phyloP scores from a whole-genome alignment of 2,329 filamentous ascomycete genomes.

The Penicillium paneum region DNA sequence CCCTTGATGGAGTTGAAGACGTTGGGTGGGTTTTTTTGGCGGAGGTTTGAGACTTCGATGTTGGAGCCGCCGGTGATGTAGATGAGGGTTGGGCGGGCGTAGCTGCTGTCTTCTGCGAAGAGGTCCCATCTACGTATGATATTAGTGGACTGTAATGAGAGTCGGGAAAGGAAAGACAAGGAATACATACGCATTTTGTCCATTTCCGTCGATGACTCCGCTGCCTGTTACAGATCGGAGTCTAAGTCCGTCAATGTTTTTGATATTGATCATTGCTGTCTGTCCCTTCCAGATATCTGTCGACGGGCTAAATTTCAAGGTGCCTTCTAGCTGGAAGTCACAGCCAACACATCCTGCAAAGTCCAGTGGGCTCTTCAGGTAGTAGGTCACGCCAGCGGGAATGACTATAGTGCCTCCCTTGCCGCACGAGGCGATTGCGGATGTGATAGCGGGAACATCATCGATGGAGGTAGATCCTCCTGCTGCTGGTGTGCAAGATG shows the following conservation, averaged over 20 bases:
- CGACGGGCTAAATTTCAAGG: slow-evolving; percentile 40
- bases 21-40: slow-evolving; percentile 45
- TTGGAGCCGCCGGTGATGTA: slow-evolving; percentile 41
- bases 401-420: slow-evolving; percentile 47
- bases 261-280: slow-evolving; percentile 41
- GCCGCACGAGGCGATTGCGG: slow-evolving; percentile 44
- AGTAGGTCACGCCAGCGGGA: slow-evolving; percentile 43
- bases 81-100: slow-evolving; percentile 43
- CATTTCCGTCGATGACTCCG: slow-evolving; percentile 49
- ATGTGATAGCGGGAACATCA: slow-evolving; percentile 45
- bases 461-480: slow-evolving; percentile 35
- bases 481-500: slow-evolving; percentile 34
- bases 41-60: slow-evolving; percentile 39
- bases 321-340: slow-evolving; percentile 48
- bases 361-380: slow-evolving; percentile 44
- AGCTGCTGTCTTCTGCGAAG: slow-evolving; percentile 41
- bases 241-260: slow-evolving; percentile 38
- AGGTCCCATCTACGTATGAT: slow-evolving; percentile 32
- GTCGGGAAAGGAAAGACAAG: neutral
- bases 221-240: slow-evolving; percentile 41
- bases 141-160: neutral
- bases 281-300: slow-evolving; percentile 45
- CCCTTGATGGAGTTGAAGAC: slow-evolving; percentile 46
- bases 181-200: slow-evolving; percentile 38
- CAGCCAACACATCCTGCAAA: slow-evolving; percentile 46